Percentiles rank a stretch among this genome's conserved stretches.
Conservation (phyloP, 441 rosid species). For the Adansonia madagascariensis region DNA sequence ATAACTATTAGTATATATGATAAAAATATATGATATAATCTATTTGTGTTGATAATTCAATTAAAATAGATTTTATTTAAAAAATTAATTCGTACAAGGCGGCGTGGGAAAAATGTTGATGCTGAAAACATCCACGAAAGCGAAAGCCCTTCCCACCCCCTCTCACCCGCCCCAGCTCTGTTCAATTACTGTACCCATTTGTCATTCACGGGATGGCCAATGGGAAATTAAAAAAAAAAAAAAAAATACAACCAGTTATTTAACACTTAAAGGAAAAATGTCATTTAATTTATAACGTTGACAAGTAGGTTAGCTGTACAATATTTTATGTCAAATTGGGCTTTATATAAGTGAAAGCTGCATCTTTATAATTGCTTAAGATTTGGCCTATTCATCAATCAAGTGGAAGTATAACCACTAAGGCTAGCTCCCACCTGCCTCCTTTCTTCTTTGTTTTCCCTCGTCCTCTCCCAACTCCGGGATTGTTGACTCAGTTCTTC, state of each 20-base stretch:
- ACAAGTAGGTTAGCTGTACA: constrained; percentile 32
- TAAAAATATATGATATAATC: too few species aligned
- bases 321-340: not conserved
- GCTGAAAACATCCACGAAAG: too few species aligned
- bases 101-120: too few species aligned
- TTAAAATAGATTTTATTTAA: too few species aligned
- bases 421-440: not conserved
- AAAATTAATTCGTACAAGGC: too few species aligned
- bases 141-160: not conserved
- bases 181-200: not conserved
- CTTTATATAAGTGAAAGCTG: constrained; percentile 11
- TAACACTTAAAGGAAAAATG: not conserved
- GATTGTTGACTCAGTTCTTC: not conserved
- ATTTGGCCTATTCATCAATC: not conserved
- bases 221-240: not conserved
- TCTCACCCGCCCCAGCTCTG: not conserved
- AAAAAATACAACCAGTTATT: not conserved
- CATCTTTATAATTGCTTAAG: not conserved
- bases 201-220: not conserved
- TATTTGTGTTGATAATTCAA: too few species aligned
- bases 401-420: not conserved
- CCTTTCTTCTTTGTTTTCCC: not conserved
- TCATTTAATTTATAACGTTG: constrained; percentile 22
- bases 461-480: not conserved
- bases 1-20: too few species aligned